These are phyloP conservation scores for Inonotus hispidus DNA, from an alignment of 1,284 basidiomycete genomes.

Conservation along the genomic window DNA sequence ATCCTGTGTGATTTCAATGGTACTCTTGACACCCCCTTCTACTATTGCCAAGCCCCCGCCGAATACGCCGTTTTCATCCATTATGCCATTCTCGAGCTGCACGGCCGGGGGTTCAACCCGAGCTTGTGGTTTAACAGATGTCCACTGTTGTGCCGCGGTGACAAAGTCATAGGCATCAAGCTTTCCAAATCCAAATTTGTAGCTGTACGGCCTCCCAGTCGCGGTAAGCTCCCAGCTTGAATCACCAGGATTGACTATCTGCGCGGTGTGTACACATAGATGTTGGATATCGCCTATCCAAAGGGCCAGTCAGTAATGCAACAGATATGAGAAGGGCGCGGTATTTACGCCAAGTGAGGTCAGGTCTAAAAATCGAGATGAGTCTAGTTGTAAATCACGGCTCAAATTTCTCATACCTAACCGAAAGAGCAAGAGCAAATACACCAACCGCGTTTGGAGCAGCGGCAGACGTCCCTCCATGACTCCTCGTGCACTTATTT, in stretches of 20 bases:
- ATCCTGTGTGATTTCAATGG: constrained; percentile 65
- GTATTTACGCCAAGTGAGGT: constrained; percentile 80
- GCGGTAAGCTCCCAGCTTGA: constrained; percentile 92
- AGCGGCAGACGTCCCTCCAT: constrained; percentile 99
- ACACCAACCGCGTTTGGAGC: constrained; percentile 94
- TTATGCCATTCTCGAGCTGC: constrained; percentile 60
- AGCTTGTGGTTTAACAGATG: constrained; percentile 90
- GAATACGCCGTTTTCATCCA: constrained; percentile 51
- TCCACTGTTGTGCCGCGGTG: constrained; percentile 77
- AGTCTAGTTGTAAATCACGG: not conserved
- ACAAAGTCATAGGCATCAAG: constrained; percentile 85
- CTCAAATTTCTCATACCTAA: constrained; percentile 47
- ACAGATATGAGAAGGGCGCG: not conserved
- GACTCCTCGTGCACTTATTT: constrained; percentile 75
- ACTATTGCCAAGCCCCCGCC: constrained; percentile 65
- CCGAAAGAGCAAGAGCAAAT: constrained; percentile 82
- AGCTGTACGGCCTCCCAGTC: constrained; percentile 79
- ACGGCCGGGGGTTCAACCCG: constrained; percentile 78
- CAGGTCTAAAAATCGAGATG: constrained; percentile 51
- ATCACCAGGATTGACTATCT: constrained; percentile 82
- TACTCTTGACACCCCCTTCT: constrained; percentile 61
- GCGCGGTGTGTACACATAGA: constrained; percentile 76
- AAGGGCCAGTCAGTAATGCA: not conserved
- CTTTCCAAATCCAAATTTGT: constrained; percentile 96
- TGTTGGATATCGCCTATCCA: constrained; percentile 74